Base-by-base conservation (phyloP, 2,329 filamentous ascomycete species). In the Fusarium marasasianum region DNA sequence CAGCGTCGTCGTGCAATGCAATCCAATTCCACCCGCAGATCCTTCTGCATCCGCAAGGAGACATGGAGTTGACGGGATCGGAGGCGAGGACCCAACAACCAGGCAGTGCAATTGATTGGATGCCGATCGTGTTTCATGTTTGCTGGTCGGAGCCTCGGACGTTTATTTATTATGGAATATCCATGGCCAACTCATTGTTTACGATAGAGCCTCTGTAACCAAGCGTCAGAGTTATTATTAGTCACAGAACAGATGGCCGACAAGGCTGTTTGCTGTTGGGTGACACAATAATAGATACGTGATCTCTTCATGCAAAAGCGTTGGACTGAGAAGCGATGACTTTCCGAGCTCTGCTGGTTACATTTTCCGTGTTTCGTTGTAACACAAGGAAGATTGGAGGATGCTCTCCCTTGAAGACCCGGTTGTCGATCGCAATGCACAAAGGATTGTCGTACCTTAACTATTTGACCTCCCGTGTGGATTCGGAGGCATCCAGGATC, bases 41-140 rank as follows among this genome's bases (percentile, higher is more conserved):
- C 75, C 60, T 73, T 54, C 69, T 75, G 71, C 60, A 69, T 61
- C 71, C 55, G 72, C 51, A 44, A 69, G 67, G 53, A 59, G 50
- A n/a, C 43, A 50, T 66, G 48, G 66, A 72, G 53, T 60, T 55
- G 59, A 72, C 26, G 51, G 67, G 67, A 61, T 69, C 63, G 18
- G 62, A 64, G 62, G 45, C 63, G 55, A 61, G 58, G 55, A 63
- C 67, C 61, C 53, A 50, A 45, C 47, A 44, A 35, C 44, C 43
- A 38, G 55, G 58, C 63, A 45, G 53, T 59, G 63, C 43, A 54
- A 24, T 72, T 54, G 47, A 70, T 73, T 74, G 72, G 72, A 40
- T 37, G 69, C 38, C 58, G 69, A 73, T 74, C 69, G 33, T 22
- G 60, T 75, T 73, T 73, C 72, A 71, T 63, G 55, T 75, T 73